A percentile compares a stretch with the other conserved stretches of the same genome.
Evolutionary conservation across 2,329 filamentous ascomycete genomes (phyloP).

Genomic region (Sporothrix dimorphospora): DNA sequence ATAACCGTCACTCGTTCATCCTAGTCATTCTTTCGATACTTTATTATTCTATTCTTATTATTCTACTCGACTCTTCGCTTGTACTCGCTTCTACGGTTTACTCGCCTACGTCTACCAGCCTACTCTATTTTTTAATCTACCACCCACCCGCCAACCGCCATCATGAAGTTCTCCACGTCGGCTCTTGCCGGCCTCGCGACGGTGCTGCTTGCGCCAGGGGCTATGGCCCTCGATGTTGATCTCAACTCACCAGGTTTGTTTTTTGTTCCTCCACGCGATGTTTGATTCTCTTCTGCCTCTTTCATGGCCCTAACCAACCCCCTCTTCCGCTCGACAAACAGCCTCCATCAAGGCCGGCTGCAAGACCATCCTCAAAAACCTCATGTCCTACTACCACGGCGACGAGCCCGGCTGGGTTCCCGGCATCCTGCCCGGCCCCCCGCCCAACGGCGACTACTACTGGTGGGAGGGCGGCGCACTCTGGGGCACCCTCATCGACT

Average conservation of each 20-base stretch:
- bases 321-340: conserved; percentile 35
- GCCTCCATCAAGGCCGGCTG: conserved; percentile 52
- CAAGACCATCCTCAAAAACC: conserved; percentile 51
- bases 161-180: conserved; percentile 27
- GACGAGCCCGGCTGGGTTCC: conserved; percentile 49
- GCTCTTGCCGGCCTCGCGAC: conserved; percentile 7
- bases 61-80: not conserved
- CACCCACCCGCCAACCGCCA: not conserved
- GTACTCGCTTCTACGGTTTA: not conserved
- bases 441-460: conserved; percentile 62
- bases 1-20: conserved; percentile 19
- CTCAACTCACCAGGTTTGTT: conserved; percentile 27
- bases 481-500: conserved; percentile 73
- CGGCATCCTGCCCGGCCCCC: conserved; percentile 61
- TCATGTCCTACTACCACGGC: conserved; percentile 55
- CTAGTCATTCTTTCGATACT: not conserved
- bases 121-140: not conserved
- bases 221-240: conserved; percentile 31
- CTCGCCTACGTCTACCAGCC: not conserved
- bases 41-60: no score
- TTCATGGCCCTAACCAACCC: not conserved
- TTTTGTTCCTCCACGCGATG: not conserved
- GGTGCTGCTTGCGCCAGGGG: not conserved
- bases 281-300: not conserved
- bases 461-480: conserved; percentile 81